Evolutionary conservation across 371 early-diverging fungal species (phyloP), one percentile per base, ranked within the genome.

Genomic region (Dipsacomyces acuminosporus): DNA sequence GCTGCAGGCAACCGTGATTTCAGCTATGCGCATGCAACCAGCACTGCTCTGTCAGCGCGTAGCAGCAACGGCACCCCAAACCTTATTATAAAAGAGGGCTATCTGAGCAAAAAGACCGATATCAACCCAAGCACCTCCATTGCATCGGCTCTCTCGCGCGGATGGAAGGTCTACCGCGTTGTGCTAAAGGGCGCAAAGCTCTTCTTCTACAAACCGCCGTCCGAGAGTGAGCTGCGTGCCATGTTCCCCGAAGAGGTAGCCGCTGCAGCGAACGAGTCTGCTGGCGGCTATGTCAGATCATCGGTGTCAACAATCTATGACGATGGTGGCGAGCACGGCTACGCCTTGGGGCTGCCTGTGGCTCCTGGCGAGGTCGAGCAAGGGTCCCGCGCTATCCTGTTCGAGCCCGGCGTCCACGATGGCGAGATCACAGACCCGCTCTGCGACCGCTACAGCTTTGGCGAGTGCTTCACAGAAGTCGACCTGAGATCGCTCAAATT

Each of bases 131-230:
- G 73, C 57, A 73, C 75, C 20, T 63, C 75, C 13, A 43, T 75
- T 15, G 60, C 69, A 19, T 70, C 74, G 23, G 70, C 76, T 2
- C 57, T 78, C 13, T 83, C 83, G n/a, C 81, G 86, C 44, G 82
- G 88, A 21, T 90, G 90, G 90, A 87, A 85, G 69, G 78, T 86
- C 4, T 90, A 90, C 62, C 79, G 78, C 18, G 88, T 88, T 3
- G 75, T 81, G 8, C 61, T 90, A 17, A 80, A 83, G 66, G 89
- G 89, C n/a, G 86, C 87, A 49, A 90, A 90, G 60, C 64, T 90
- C 3, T 88, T 85, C 54, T 82, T 88, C 45, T 90, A 86, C 66
- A 87, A 86, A 58, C 77, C 85, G n/a, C 78, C 81, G 8, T 72
- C 85, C 1, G 79, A 81, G 64, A 72, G 81, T 48, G 73, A 77